Conservation (phyloP, 164 flowering plant genomes). For the Dillenia suffruticosa region DNA sequence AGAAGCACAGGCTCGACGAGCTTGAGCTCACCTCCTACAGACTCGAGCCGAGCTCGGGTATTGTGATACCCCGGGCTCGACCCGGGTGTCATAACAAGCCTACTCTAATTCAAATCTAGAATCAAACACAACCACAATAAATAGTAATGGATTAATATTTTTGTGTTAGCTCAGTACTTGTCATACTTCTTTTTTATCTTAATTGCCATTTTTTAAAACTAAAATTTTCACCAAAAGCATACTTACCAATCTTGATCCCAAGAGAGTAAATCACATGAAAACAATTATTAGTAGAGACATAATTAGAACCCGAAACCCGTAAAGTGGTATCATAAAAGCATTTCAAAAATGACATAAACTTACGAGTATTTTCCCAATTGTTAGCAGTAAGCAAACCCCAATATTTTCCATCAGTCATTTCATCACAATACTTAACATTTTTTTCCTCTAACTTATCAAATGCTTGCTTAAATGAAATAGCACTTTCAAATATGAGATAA, state of each 20-base stretch:
- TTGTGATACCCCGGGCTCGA: too few relatives aligned
- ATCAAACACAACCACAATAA: slow-evolving; percentile 5
- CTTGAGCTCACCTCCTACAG: too few relatives aligned
- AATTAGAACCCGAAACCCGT: background rate
- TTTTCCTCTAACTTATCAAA: slow-evolving; percentile 6
- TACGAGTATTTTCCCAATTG: background rate
- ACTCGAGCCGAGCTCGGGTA: too few relatives aligned
- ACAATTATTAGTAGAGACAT: background rate
- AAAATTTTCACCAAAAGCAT: background rate
- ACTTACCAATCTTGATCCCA: background rate
- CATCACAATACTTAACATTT: background rate
- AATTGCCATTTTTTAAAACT: background rate
- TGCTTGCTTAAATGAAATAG: background rate
- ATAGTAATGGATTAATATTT: slow-evolving; percentile 9
- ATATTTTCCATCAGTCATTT: background rate
- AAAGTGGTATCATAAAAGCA: slow-evolving; percentile 1
- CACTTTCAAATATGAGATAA: background rate
- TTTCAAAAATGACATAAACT: background rate
- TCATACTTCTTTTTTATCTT: background rate
- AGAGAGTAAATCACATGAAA: too few relatives aligned
- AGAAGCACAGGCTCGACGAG: too few relatives aligned
- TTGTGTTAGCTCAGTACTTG: slow-evolving; percentile 12
- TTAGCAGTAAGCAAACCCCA: background rate
- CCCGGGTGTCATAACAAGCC: too few relatives aligned
- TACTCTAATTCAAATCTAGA: background rate